Conservation (phyloP, 2,329 filamentous ascomycete genomes). For the Mollisia scopiformis region DNA sequence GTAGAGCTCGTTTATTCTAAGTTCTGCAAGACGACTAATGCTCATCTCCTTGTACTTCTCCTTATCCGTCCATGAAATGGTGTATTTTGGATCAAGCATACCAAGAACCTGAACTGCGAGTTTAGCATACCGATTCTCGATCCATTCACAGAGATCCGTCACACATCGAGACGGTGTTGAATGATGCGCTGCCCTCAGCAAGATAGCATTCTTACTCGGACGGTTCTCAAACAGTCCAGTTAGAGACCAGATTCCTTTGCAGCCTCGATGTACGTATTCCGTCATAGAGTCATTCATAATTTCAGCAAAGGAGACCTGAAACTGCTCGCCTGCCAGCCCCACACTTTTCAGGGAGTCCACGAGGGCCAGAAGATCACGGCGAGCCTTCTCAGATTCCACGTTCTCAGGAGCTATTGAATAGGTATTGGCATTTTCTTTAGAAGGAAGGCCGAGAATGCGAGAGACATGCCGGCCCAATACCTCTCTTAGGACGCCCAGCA, state of each 20-base stretch:
- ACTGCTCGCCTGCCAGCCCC: constrained; percentile 69
- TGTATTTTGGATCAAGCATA: constrained; percentile 35
- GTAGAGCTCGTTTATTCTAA: constrained; percentile 74
- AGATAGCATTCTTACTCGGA: constrained; percentile 21
- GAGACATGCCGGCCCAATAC: constrained; percentile 58
- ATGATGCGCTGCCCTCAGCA: constrained; percentile 35
- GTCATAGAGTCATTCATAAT: constrained; percentile 69
- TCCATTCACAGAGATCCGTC: constrained; percentile 64
- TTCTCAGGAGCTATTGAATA: constrained; percentile 11
- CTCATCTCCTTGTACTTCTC: constrained; percentile 74
- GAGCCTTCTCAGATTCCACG: constrained; percentile 41
- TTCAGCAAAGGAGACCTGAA: constrained; percentile 73
- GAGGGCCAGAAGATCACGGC: constrained; percentile 56
- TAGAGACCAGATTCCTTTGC: constrained; percentile 62
- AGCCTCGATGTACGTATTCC: constrained; percentile 63
- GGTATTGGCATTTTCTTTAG: background rate
- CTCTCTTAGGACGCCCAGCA: constrained; percentile 56
- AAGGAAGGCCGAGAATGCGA: constrained; percentile 45
- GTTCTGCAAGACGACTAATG: constrained; percentile 66
- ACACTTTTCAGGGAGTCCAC: constrained; percentile 64
- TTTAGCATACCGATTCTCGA: constrained; percentile 68
- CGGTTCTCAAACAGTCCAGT: constrained; percentile 1
- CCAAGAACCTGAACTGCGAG: constrained; percentile 65
- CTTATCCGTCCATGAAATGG: constrained; percentile 57
- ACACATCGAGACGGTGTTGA: constrained; percentile 57